These are phyloP conservation scores for Phytophthora crassamura DNA, from an alignment of 352 stramenopile genomes.

Conservation along the genomic window DNA sequence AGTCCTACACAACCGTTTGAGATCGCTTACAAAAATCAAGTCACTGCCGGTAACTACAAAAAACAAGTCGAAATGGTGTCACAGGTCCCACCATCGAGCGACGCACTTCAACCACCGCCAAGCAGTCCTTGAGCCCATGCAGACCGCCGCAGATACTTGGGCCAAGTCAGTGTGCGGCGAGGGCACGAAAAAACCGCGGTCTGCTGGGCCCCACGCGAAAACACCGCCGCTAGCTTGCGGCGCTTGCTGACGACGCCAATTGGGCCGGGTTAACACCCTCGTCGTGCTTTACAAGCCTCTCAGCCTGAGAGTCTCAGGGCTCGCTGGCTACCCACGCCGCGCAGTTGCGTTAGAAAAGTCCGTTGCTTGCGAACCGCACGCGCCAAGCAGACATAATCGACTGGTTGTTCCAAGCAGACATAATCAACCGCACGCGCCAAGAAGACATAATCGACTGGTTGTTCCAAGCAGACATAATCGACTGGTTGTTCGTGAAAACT, in stretches of 20 bases:
- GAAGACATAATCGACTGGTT: too few species aligned
- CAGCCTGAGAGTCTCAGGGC: too few species aligned
- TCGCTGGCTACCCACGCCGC: background rate
- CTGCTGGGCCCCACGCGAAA: background rate
- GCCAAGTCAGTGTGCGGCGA: background rate
- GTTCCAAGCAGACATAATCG: conserved; percentile 10
- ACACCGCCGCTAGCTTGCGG: conserved; percentile 12
- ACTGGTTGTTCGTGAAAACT: conserved; percentile 9
- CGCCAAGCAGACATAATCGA: too few species aligned
- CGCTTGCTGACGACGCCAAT: conserved; percentile 4
- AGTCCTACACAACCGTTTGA: conserved; percentile 42
- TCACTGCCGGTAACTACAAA: conserved; percentile 20
- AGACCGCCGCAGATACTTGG: background rate
- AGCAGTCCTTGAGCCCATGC: background rate
- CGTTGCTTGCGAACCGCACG: conserved; percentile 21
- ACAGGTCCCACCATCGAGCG: conserved; percentile 16
- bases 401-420: too few species aligned
- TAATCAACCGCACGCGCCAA: too few species aligned
- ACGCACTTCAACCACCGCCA: conserved; percentile 39
- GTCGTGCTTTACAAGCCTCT: too few species aligned
- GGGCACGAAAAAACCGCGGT: conserved; percentile 14
- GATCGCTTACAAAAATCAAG: conserved; percentile 3
- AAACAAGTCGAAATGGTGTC: conserved; percentile 18
- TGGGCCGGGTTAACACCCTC: too few species aligned
- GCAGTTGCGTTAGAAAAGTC: conserved; percentile 6